phyloP scores from a whole-genome alignment of 192 early-diverging fungal genomes.

The Coemansia sp. region DNA sequence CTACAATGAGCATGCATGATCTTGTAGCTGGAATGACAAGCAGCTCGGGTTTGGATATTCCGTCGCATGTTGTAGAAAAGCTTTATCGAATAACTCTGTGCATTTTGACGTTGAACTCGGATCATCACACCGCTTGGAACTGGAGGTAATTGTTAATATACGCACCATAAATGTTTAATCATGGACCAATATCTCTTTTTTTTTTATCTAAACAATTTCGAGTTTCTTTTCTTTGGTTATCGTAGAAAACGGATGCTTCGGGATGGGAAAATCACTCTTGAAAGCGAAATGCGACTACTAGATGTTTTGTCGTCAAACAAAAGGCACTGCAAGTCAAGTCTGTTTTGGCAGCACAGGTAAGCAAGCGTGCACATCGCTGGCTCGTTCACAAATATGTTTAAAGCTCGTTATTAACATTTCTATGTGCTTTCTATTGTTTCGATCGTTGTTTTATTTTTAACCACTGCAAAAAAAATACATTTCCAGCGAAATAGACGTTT shows the following conservation, averaged over 20 bases:
- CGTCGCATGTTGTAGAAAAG: not conserved
- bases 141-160: constrained; percentile 24
- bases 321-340: constrained; percentile 34
- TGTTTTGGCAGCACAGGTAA: constrained; percentile 50
- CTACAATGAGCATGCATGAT: constrained; percentile 13
- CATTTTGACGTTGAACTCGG: constrained; percentile 38
- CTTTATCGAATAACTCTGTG: constrained; percentile 30
- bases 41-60: not conserved
- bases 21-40: not conserved
- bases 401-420: not conserved
- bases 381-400: not conserved
- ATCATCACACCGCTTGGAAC: constrained; percentile 51
- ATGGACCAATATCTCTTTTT: not conserved
- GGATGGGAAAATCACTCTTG: not conserved
- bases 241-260: constrained; percentile 21
- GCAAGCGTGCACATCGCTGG: not conserved
- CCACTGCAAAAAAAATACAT: not conserved
- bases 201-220: not conserved
- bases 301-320: constrained; percentile 33
- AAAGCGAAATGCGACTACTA: constrained; percentile 22
- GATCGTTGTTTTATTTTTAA: not conserved
- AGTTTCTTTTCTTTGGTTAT: not conserved
- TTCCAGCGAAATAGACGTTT: constrained; percentile 22
- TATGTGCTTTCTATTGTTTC: not conserved
- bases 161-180: not conserved